Conservation (phyloP, 2,329 filamentous ascomycete species). For the Incumbomyces delicatus region DNA sequence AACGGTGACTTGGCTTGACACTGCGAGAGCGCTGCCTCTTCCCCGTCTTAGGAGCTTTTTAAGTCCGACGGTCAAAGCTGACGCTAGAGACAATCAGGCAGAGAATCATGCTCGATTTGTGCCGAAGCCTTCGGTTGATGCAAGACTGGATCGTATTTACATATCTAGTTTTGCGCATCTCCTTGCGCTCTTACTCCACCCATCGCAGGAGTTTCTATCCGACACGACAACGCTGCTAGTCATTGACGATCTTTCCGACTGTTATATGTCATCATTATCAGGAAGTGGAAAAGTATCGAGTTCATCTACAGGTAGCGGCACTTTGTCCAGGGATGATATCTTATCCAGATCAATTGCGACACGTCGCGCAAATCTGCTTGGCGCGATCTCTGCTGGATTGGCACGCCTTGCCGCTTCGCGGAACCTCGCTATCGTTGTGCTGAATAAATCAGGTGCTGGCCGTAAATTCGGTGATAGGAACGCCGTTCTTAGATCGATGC, state of each 20-base stretch:
- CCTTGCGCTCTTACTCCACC: conserved; percentile 62
- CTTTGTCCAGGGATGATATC: conserved; percentile 23
- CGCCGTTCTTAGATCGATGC: conserved; percentile 62
- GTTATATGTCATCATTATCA: conserved; percentile 69
- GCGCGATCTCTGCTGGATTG: conserved; percentile 21
- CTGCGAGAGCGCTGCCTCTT: conserved; percentile 39
- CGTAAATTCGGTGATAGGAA: conserved; percentile 52
- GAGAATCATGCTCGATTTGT: not conserved
- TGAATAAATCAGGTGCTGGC: conserved; percentile 74
- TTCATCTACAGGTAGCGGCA: not conserved
- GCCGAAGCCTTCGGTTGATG: conserved; percentile 14
- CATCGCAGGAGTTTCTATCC: conserved; percentile 55
- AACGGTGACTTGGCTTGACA: conserved; percentile 66
- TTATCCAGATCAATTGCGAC: conserved; percentile 22
- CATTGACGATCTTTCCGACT: conserved; percentile 65
- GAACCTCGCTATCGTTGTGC: conserved; percentile 62
- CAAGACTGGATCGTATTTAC: conserved; percentile 56
- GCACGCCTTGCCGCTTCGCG: conserved; percentile 61
- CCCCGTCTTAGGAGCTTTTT: conserved; percentile 42
- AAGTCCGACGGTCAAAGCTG: conserved; percentile 8
- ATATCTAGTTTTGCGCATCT: conserved; percentile 52
- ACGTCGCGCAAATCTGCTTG: conserved; percentile 25
- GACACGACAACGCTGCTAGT: conserved; percentile 57
- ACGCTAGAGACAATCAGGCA: conserved; percentile 5
- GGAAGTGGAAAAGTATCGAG: conserved; percentile 32